Percentiles rank a stretch among this genome's conserved stretches.
Evolutionary conservation across 305 asterid species (phyloP).

Genomic region (Euphrasia arctica): DNA sequence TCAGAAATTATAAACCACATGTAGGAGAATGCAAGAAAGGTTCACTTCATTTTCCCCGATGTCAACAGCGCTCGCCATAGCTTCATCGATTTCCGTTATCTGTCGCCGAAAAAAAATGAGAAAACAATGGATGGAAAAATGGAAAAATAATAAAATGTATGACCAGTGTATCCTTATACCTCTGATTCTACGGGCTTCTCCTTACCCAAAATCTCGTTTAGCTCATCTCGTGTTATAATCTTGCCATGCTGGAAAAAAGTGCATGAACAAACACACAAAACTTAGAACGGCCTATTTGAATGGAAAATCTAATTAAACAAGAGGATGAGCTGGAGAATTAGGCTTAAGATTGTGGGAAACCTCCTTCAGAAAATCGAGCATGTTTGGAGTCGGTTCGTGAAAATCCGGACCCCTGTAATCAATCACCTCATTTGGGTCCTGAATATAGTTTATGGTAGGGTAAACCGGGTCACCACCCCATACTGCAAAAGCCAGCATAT

Average conservation of each 20-base stretch:
- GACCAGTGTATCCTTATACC: slow-evolving; percentile 37
- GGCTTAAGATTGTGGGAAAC: slow-evolving; percentile 34
- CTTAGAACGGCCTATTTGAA: not conserved
- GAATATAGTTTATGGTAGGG: slow-evolving; percentile 92
- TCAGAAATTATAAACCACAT: not conserved
- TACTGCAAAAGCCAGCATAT: slow-evolving; percentile 48
- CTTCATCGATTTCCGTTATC: slow-evolving; percentile 86
- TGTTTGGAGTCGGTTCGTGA: slow-evolving; percentile 95
- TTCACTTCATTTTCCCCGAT: slow-evolving; percentile 91
- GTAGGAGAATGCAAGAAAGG: not conserved
- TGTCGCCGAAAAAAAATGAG: slow-evolving; percentile 32
- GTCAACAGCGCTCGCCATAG: slow-evolving; percentile 95
- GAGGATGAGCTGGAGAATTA: slow-evolving; percentile 10
- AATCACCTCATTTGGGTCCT: slow-evolving; percentile 90
- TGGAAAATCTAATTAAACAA: slow-evolving; percentile 6
- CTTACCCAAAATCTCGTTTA: slow-evolving; percentile 52
- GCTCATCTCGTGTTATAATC: slow-evolving; percentile 72
- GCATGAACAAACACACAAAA: not conserved
- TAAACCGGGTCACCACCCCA: slow-evolving; percentile 99
- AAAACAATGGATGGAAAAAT: slow-evolving; percentile 3
- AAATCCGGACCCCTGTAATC: slow-evolving; percentile 96
- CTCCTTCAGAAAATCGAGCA: slow-evolving; percentile 91
- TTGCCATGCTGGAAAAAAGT: slow-evolving; percentile 64
- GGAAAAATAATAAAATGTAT: not conserved
- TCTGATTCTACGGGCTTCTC: slow-evolving; percentile 80